phyloP scores from a whole-genome alignment of 768 basidiomycete genomes.

The Nidula microcarpa region DNA sequence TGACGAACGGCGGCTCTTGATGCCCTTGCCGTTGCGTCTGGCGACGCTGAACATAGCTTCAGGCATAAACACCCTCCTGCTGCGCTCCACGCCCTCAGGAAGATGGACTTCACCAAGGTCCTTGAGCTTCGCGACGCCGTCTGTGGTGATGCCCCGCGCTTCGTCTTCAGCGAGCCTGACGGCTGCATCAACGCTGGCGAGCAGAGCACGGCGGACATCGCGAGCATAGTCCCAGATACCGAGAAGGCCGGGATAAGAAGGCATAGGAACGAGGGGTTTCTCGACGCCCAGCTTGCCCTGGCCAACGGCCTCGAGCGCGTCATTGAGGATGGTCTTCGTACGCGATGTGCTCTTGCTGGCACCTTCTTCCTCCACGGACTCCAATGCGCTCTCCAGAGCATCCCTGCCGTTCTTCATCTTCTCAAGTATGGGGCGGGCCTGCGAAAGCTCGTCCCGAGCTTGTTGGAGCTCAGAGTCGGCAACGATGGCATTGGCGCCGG shows the following conservation, averaged over 20 bases:
- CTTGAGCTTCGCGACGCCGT: conserved; percentile 63
- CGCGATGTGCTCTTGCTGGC: conserved; percentile 46
- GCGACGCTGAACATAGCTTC: conserved; percentile 90
- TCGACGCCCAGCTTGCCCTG: conserved; percentile 69
- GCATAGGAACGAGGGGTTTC: conserved; percentile 45
- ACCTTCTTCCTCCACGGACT: conserved; percentile 73
- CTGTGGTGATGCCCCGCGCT: conserved; percentile 62
- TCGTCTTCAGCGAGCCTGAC: conserved; percentile 82
- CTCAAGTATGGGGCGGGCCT: conserved; percentile 79
- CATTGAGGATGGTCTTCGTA: conserved; percentile 56
- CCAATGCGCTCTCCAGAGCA: conserved; percentile 74
- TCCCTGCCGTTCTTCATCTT: conserved; percentile 79
- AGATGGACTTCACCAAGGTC: conserved; percentile 75
- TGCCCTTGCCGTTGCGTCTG: conserved; percentile 36
- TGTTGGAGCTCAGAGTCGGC: conserved; percentile 73
- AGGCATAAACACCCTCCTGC: conserved; percentile 87
- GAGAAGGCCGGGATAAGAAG: conserved; percentile 79
- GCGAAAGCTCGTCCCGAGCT: conserved; percentile 66
- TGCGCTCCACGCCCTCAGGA: conserved; percentile 76
- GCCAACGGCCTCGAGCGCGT: conserved; percentile 75
- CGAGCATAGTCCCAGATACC: conserved; percentile 83
- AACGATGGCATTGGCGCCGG: conserved; percentile 81
- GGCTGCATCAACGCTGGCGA: conserved; percentile 78
- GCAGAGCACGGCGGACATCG: conserved; percentile 73
- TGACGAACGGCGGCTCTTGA: conserved; percentile 34